Evolutionary conservation across 768 basidiomycete genomes (phyloP), one percentile per base, ranked within the genome.

Genomic region (Tremella yokohamensis): DNA sequence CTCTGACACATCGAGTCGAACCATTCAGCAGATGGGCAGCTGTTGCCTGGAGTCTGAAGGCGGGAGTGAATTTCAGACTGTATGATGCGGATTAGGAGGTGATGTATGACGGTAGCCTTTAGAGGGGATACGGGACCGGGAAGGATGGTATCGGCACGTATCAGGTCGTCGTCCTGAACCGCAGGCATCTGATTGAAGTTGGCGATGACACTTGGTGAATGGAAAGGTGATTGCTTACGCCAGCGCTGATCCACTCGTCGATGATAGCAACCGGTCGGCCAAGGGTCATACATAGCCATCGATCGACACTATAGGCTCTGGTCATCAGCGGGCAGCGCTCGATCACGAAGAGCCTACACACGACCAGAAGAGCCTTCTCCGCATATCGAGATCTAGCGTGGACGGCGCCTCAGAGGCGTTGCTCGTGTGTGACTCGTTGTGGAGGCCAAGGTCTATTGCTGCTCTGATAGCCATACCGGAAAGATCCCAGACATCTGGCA

Each of bases 291-390:
- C 44, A 42, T 2, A 58, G 37, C 22, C 57, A 51, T 20, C 55
- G 51, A 40, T 64, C 63, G 39, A 60, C 12, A 40, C 58, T 54
- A 39, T 64, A 64, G 13, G 59, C 52, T 12, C 63, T 64, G 39
- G 15, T 18, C 24, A 54, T 50, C 22, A 39, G 38, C 40, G 2
- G 38, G 6, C 15, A 34, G 13, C 0, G 2, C 22, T 9, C 12
- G 13, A 37, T 18, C 9, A n/a, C 7, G 4, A 4, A 34, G 4
- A 34, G 29, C 29, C 29, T 4, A 57, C 63, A 54, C 48, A 64
- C 63, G 52, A 52, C 63, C 63, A 64, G 48, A 64, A 64, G n/a
- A 64, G 39, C 52, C 59, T 48, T 22, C 63, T 34, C 18, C 59
- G 9, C 52, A 64, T 49, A 22, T 64, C 63, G 25, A 26, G 49